Evolutionary conservation across 2,329 filamentous ascomycete species (phyloP).

Genomic region (Hymenoscyphus salicellus): DNA sequence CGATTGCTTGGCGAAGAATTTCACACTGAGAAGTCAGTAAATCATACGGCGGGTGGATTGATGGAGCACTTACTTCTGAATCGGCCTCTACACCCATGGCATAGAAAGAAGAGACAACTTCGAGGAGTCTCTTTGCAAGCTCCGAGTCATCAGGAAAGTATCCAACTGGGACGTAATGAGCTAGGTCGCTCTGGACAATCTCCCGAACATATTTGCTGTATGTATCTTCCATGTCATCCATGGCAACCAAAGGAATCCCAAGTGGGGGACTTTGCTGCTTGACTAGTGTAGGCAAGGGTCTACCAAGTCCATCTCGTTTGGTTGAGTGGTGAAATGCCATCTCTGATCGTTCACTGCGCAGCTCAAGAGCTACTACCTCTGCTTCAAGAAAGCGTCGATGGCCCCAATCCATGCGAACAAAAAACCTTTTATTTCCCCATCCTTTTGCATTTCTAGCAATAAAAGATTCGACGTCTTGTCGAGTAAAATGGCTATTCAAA

Average conservation of each 20-base stretch:
- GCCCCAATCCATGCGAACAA: conserved; percentile 31
- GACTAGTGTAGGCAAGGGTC: conserved; percentile 19
- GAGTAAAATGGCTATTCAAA: conserved; percentile 31
- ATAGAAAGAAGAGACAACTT: conserved; percentile 27
- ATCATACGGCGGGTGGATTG: not conserved
- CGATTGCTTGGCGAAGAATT: conserved; percentile 31
- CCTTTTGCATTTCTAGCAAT: conserved; percentile 27
- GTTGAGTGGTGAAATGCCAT: conserved; percentile 28
- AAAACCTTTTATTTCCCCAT: conserved; percentile 29
- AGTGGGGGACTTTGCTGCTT: conserved; percentile 31
- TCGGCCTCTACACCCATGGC: conserved; percentile 20
- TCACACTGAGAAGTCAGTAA: conserved; percentile 27
- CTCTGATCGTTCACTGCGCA: conserved; percentile 25
- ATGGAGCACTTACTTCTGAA: conserved; percentile 27
- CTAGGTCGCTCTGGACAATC: conserved; percentile 28
- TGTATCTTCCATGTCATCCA: conserved; percentile 31
- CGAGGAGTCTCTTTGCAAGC: conserved; percentile 28
- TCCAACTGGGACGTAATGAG: conserved; percentile 24
- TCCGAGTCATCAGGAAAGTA: conserved; percentile 30
- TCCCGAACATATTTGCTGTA: conserved; percentile 30
- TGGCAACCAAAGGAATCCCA: conserved; percentile 29
- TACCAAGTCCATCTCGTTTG: conserved; percentile 15
- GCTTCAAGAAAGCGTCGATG: conserved; percentile 26
- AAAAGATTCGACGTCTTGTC: conserved; percentile 31
- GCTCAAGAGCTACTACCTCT: conserved; percentile 29